Evolutionary conservation across 1,139 yeast genomes (phyloP).

Genomic region (Saccharomyces hybrid): DNA sequence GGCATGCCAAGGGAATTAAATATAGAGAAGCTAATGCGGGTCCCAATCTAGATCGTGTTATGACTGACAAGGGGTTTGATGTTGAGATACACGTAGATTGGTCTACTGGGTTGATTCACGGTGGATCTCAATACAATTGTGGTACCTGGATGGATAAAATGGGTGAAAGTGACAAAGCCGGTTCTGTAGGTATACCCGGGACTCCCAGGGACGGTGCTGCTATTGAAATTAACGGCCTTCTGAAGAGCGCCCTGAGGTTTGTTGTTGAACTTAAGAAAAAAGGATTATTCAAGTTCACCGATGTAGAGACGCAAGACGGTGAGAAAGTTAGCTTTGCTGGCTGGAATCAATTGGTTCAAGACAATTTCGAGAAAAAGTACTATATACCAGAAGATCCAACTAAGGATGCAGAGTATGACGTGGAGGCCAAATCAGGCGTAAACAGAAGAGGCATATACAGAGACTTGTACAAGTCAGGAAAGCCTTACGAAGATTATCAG

Average conservation of each 20-base stretch:
- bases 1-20: slow-evolving; percentile 83
- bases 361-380: slow-evolving; percentile 70
- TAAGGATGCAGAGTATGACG: slow-evolving; percentile 49
- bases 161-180: slow-evolving; percentile 89
- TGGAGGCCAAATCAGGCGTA: slow-evolving; percentile 52
- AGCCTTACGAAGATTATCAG: slow-evolving; percentile 90
- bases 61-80: slow-evolving; percentile 89
- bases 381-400: slow-evolving; percentile 60
- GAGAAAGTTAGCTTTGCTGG: slow-evolving; percentile 42
- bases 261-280: slow-evolving; percentile 50
- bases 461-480: slow-evolving; percentile 73
- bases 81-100: slow-evolving; percentile 78
- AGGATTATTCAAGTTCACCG: slow-evolving; percentile 50
- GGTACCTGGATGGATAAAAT: slow-evolving; percentile 99
- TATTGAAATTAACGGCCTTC: slow-evolving; percentile 79
- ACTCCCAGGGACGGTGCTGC: slow-evolving; percentile 98
- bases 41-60: slow-evolving; percentile 74
- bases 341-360: slow-evolving; percentile 67
- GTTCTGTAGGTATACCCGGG: slow-evolving; percentile 88
- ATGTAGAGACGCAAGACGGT: slow-evolving; percentile 55
- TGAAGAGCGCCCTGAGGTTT: slow-evolving; percentile 79
- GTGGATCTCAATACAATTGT: slow-evolving; percentile 89
- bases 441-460: slow-evolving; percentile 93
- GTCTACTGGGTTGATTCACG: slow-evolving; percentile 79
- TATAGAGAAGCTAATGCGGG: slow-evolving; percentile 97